Evolutionary conservation across 139 green algal species (phyloP).

Genomic region (Zygnema circumcarinatum): DNA sequence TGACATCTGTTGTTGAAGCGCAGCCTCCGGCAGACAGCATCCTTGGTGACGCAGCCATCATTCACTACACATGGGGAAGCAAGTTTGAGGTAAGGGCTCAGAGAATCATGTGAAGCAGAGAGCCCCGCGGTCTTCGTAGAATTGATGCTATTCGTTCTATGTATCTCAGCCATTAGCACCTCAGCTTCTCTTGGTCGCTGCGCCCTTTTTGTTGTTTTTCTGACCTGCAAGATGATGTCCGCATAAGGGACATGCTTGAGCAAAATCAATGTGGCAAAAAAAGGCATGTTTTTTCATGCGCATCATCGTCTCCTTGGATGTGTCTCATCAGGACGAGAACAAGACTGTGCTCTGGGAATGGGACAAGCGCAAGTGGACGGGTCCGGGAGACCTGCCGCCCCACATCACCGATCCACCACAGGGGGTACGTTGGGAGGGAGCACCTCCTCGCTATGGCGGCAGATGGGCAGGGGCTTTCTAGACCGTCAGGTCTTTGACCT

Average conservation of each 20-base stretch:
- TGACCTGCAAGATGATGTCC: not conserved
- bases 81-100: slow-evolving; percentile 21
- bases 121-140: not conserved
- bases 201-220: not conserved
- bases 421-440: slow-evolving; percentile 15
- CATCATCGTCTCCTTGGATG: too few relatives aligned
- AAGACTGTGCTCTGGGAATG: slow-evolving; percentile 1
- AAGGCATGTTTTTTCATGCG: too few relatives aligned
- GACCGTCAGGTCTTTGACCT: not conserved
- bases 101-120: not conserved
- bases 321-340: slow-evolving; percentile 17
- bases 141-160: not conserved
- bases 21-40: slow-evolving; percentile 37
- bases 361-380: slow-evolving; percentile 14
- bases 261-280: too few relatives aligned
- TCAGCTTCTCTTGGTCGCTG: not conserved
- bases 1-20: not conserved
- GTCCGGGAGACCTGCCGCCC: not conserved
- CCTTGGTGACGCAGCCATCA: slow-evolving; percentile 36
- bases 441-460: not conserved
- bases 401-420: slow-evolving; percentile 18
- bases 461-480: not conserved
- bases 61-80: slow-evolving; percentile 50
- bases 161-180: not conserved
- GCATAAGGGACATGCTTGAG: not conserved